Percentiles rank a stretch among this genome's conserved stretches.
phyloP scores from a whole-genome alignment of 441 rosid species.

The Erodium chrysanthum region DNA sequence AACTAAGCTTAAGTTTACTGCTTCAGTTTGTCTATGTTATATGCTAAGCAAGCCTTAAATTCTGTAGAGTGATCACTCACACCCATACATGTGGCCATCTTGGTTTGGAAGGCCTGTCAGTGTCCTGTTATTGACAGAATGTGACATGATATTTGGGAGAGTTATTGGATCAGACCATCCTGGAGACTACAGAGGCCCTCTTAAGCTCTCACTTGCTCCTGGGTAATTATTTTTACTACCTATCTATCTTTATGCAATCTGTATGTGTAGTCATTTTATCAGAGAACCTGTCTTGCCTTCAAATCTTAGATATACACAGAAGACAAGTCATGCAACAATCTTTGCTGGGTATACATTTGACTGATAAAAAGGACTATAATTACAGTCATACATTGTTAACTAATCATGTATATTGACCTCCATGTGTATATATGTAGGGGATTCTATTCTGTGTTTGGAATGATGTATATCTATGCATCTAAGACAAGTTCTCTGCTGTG shows the following conservation, averaged over 20 bases:
- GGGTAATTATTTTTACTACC: conserved; percentile 41
- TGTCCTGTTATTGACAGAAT: conserved; percentile 62
- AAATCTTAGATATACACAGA: background rate
- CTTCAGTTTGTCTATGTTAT: background rate
- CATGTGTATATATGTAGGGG: background rate
- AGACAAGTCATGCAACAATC: background rate
- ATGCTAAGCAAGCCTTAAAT: conserved; percentile 8
- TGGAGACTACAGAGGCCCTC: conserved; percentile 73
- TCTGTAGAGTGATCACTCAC: conserved; percentile 81
- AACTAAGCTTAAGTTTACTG: conserved; percentile 6
- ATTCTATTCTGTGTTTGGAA: background rate
- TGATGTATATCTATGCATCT: background rate
- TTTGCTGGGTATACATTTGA: too few relatives aligned
- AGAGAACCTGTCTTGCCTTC: background rate
- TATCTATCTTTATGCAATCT: background rate
- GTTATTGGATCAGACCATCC: conserved; percentile 45
- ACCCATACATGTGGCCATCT: conserved; percentile 58
- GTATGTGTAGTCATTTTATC: too few relatives aligned
- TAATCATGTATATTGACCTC: background rate
- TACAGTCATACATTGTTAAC: background rate
- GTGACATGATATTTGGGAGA: conserved; percentile 73
- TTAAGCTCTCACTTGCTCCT: conserved; percentile 62
- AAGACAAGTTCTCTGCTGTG: background rate
- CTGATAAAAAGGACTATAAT: too few relatives aligned
- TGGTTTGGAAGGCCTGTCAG: conserved; percentile 73